These are phyloP conservation scores for Lentinus brumalis DNA, from an alignment of 768 basidiomycete genomes.

Conservation along the genomic window DNA sequence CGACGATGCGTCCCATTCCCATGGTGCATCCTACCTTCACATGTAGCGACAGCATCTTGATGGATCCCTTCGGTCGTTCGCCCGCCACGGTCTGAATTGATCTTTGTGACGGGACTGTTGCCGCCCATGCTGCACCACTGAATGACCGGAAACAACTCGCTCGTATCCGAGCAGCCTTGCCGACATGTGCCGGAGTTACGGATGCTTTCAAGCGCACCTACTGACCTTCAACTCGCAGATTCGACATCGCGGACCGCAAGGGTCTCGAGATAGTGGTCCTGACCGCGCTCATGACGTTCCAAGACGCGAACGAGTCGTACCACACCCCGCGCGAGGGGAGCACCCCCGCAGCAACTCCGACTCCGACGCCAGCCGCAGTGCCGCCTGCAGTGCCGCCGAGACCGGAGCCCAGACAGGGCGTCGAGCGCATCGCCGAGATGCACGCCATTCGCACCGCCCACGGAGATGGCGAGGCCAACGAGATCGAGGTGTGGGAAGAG, in stretches of 20 bases:
- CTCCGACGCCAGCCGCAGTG: slow-evolving; percentile 13
- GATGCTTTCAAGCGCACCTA: too few relatives aligned
- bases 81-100: too few relatives aligned
- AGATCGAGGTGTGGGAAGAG: slow-evolving; percentile 69
- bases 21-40: too few relatives aligned
- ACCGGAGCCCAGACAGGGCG: slow-evolving; percentile 63
- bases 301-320: slow-evolving; percentile 64
- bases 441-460: slow-evolving; percentile 49
- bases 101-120: too few relatives aligned
- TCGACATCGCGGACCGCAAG: slow-evolving; percentile 84
- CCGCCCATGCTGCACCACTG: too few relatives aligned
- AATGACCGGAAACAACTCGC: too few relatives aligned
- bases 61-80: too few relatives aligned
- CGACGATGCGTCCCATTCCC: too few relatives aligned
- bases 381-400: slow-evolving; percentile 40
- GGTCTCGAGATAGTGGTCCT: slow-evolving; percentile 83
- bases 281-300: slow-evolving; percentile 75
- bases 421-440: slow-evolving; percentile 71
- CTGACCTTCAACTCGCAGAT: slow-evolving; percentile 43
- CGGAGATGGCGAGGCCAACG: slow-evolving; percentile 66
- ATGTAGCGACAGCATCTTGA: too few relatives aligned
- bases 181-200: too few relatives aligned
- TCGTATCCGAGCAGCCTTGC: too few relatives aligned
- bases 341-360: slow-evolving; percentile 4
- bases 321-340: slow-evolving; percentile 33